These are phyloP conservation scores for Flammula alnicola DNA, from an alignment of 1,284 basidiomycete species.

Conservation along the genomic window DNA sequence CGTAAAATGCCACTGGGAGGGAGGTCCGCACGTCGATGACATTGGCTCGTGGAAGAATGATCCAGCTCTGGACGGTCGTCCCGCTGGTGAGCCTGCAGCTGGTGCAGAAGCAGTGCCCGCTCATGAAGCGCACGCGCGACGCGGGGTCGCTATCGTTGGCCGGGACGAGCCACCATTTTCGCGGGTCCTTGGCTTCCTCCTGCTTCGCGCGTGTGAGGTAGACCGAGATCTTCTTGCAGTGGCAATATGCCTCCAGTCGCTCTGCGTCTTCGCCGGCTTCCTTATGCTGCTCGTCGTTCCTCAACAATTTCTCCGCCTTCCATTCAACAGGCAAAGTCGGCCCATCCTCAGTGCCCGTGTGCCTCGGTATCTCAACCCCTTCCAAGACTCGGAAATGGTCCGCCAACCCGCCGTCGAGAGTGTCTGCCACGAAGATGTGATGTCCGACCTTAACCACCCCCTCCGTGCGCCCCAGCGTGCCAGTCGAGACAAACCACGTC, in stretches of 20 bases:
- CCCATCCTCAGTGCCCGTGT: constrained; percentile 12
- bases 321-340: constrained; percentile 28
- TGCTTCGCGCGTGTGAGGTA: constrained; percentile 33
- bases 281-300: constrained; percentile 9
- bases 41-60: too few relatives aligned
- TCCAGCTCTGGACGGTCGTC: too few relatives aligned
- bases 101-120: too few relatives aligned
- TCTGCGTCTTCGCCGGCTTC: constrained; percentile 1
- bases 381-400: constrained; percentile 23
- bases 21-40: too few relatives aligned
- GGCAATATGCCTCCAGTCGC: constrained; percentile 31
- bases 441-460: constrained; percentile 25
- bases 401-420: constrained; percentile 33
- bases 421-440: constrained; percentile 32
- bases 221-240: constrained; percentile 31
- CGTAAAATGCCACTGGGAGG: too few relatives aligned
- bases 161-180: too few relatives aligned
- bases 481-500: constrained; percentile 28
- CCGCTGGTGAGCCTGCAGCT: too few relatives aligned
- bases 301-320: constrained; percentile 18
- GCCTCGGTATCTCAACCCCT: constrained; percentile 22
- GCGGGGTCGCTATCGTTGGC: too few relatives aligned
- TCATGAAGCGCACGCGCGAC: too few relatives aligned
- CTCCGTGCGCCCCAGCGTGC: constrained; percentile 24
- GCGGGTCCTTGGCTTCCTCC: too few relatives aligned